phyloP scores from a whole-genome alignment of 2,329 filamentous ascomycete genomes.

The Fusarium luffae region DNA sequence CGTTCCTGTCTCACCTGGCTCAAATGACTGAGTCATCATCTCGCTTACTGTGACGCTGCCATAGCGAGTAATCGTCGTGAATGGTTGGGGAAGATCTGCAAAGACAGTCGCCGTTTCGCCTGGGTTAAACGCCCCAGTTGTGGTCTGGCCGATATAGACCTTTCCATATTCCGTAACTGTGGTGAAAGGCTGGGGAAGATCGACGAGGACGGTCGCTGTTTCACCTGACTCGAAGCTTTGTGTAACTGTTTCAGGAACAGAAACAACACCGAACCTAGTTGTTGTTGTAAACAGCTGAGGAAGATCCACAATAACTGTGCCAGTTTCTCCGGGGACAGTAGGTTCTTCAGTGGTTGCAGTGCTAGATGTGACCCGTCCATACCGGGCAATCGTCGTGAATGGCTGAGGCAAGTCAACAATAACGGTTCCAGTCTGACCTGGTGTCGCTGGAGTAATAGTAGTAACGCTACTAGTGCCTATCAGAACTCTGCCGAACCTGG shows the following conservation, averaged over 20 bases:
- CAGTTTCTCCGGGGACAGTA: not conserved
- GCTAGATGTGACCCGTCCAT: not conserved
- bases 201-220: not conserved
- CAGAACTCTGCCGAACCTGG: not conserved
- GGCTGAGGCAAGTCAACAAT: not conserved
- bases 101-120: not conserved
- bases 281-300: not conserved
- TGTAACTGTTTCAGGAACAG: too few relatives aligned
- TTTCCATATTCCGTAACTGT: not conserved
- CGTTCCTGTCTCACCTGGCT: not conserved
- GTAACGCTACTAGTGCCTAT: not conserved
- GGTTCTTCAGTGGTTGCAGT: not conserved
- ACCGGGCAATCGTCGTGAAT: not conserved
- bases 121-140: not conserved
- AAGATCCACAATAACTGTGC: not conserved
- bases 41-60: not conserved
- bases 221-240: not conserved
- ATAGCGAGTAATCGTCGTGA: not conserved
- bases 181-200: not conserved
- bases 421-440: not conserved
- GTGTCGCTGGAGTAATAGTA: not conserved
- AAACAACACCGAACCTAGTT: not conserved
- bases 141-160: not conserved
- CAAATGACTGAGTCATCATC: not conserved
- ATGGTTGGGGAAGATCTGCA: not conserved